Evolutionary conservation across 208 protist species (phyloP).

Genomic region (Herpetomonas samuelpessoai): DNA sequence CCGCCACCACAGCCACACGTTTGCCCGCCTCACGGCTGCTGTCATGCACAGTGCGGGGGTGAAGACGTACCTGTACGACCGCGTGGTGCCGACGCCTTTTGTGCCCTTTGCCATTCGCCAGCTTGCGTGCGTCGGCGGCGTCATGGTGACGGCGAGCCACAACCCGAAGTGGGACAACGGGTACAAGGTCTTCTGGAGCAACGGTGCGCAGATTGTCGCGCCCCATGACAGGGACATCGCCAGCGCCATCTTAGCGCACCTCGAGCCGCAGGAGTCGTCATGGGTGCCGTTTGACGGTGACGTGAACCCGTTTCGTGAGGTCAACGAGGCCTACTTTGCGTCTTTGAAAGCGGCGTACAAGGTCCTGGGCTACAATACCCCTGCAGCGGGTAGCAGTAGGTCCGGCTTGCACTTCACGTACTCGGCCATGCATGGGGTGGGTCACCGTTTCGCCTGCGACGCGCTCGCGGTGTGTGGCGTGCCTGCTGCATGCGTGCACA

Average conservation of each 20-base stretch:
- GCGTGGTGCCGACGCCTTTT: conserved; percentile 91
- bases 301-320: conserved; percentile 51
- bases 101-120: conserved; percentile 80
- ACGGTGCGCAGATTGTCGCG: conserved; percentile 94
- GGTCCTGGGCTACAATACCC: conserved; percentile 12
- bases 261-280: conserved; percentile 69
- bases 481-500: conserved; percentile 29
- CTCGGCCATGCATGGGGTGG: conserved; percentile 95
- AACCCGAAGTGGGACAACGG: conserved; percentile 99
- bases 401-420: conserved; percentile 48
- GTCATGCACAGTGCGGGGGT: conserved; percentile 84
- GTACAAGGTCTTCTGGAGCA: conserved; percentile 98
- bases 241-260: conserved; percentile 81
- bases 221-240: conserved; percentile 95
- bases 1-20: conserved; percentile 91
- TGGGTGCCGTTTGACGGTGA: conserved; percentile 52
- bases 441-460: conserved; percentile 64
- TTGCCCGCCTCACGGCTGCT: conserved; percentile 84
- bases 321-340: conserved; percentile 62
- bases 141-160: conserved; percentile 99
- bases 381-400: conserved; percentile 7
- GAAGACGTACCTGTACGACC: conserved; percentile 82
- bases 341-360: conserved; percentile 42
- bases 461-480: conserved; percentile 78
- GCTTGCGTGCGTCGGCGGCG: conserved; percentile 70